phyloP scores from a whole-genome alignment of 371 early-diverging fungal genomes.

The Lichtheimia ramosa region DNA sequence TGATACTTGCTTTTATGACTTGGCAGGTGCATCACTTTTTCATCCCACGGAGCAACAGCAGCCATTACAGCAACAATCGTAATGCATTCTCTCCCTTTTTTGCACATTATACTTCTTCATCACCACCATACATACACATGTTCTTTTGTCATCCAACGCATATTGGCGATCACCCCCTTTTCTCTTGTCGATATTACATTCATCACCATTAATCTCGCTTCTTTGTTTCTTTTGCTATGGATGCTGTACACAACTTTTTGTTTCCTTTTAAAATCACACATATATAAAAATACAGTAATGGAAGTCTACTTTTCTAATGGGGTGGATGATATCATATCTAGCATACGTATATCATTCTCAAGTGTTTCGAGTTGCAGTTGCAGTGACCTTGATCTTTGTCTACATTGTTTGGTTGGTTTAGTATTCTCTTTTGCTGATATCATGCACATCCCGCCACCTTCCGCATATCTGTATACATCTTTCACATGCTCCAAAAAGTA shows the following conservation, averaged over 20 bases:
- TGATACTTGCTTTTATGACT: slow-evolving; percentile 17
- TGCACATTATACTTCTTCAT: too few relatives aligned
- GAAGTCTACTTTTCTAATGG: background rate
- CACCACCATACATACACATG: background rate
- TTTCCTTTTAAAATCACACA: too few relatives aligned
- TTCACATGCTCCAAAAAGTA: background rate
- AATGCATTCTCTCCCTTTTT: background rate
- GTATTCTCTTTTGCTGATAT: background rate
- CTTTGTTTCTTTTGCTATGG: too few relatives aligned
- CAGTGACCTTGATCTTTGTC: slow-evolving; percentile 25
- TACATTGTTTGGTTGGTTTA: slow-evolving; percentile 1
- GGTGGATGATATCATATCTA: slow-evolving; percentile 1
- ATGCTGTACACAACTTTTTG: too few relatives aligned
- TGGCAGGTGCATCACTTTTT: slow-evolving; percentile 8
- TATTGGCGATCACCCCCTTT: background rate
- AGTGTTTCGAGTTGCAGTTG: slow-evolving; percentile 24
- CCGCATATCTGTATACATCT: too few relatives aligned
- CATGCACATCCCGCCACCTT: background rate
- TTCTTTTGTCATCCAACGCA: background rate
- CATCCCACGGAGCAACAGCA: slow-evolving; percentile 5
- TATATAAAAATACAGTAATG: too few relatives aligned
- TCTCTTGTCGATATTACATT: background rate
- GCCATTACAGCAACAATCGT: background rate
- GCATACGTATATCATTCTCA: slow-evolving; percentile 30
- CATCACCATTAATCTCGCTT: too few relatives aligned